Percentiles rank a stretch among this genome's conserved stretches.
phyloP scores from a whole-genome alignment of 768 basidiomycete genomes.

The Dictyophora rubrovolvata region DNA sequence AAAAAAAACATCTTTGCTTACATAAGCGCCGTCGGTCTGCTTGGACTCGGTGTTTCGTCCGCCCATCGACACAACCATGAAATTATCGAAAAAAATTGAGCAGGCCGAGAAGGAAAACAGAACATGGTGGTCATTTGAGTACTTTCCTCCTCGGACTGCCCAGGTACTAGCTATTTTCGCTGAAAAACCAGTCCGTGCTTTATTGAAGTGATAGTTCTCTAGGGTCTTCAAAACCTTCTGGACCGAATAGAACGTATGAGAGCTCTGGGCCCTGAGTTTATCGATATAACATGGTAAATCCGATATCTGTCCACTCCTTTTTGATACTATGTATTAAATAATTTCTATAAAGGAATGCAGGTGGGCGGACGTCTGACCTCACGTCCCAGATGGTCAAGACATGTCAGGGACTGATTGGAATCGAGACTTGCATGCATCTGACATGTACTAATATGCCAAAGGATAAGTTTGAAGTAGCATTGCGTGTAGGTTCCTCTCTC shows the following conservation, averaged over 20 bases:
- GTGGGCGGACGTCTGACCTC: constrained; percentile 88
- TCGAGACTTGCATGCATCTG: constrained; percentile 97
- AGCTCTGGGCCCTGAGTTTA: constrained; percentile 88
- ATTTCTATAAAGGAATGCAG: constrained; percentile 71
- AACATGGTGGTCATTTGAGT: constrained; percentile 98
- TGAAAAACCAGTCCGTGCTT: background rate
- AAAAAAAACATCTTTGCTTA: too few relatives aligned
- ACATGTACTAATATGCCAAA: constrained; percentile 99
- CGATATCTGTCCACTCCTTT: background rate
- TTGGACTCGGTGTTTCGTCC: background rate
- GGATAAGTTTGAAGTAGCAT: constrained; percentile 86
- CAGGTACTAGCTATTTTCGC: constrained; percentile 44
- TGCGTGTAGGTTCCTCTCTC: constrained; percentile 50
- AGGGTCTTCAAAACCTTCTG: constrained; percentile 92
- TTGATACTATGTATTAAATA: constrained; percentile 2
- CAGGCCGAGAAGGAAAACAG: constrained; percentile 77
- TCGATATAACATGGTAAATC: constrained; percentile 88
- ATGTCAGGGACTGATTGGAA: constrained; percentile 83
- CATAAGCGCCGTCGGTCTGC: too few relatives aligned
- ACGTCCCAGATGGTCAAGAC: constrained; percentile 92
- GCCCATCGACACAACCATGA: constrained; percentile 45
- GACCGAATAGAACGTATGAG: constrained; percentile 99
- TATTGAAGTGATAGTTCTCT: background rate
- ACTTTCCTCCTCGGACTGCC: constrained; percentile 92
- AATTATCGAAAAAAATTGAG: constrained; percentile 89